Evolutionary conservation across 1,139 yeast species (phyloP), one percentile per base, ranked within the genome.

Genomic region (Blastobotrys buckinghamii): DNA sequence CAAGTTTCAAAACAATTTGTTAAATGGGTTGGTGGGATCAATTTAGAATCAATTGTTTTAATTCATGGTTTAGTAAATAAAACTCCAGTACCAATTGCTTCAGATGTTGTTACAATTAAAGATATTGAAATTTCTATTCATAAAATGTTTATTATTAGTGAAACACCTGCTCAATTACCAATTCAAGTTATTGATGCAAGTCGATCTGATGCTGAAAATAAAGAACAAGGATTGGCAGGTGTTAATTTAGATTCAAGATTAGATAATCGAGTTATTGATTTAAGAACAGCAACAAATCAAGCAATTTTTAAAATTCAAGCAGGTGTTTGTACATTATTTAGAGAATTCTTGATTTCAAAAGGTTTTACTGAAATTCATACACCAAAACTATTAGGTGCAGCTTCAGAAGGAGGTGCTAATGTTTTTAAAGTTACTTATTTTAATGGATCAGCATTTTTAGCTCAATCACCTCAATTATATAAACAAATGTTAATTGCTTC

Each of bases 401-500:
- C 98, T 35, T 84, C 96, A 53, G 99, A 92, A 75, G 97, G 97
- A 67, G 99, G 99, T 58, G 81, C 97, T 53, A 90, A 89, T 67
- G 97, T 94, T 42, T 92, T 92, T 72, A 95, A 87, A 71, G 83
- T 92, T 54, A 76, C 84, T 47, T 94, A 94, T 72, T 94, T 92
- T 77, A 90, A 92, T 70, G 82, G 90, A 53, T 82, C 83, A 55
- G 97, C 97, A 8, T 92, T 78, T 71, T 75, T 92, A 65, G 98
- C 99, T 30, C 99, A 92, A 75, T 88, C 97, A 40, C 99, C 99
- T 47, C 99, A 92, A 75, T 78, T 92, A 60, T 88, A 92, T 77
- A 92, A 92, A 75, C 97, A 92, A 74, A 96, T 92, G 78, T 79
- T 92, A 67, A 92, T 92, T 71, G 96, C 97, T 48, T 95, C 96